Base-by-base conservation (phyloP, 2,329 filamentous ascomycete genomes). In the Thielaviopsis ethacetica region DNA sequence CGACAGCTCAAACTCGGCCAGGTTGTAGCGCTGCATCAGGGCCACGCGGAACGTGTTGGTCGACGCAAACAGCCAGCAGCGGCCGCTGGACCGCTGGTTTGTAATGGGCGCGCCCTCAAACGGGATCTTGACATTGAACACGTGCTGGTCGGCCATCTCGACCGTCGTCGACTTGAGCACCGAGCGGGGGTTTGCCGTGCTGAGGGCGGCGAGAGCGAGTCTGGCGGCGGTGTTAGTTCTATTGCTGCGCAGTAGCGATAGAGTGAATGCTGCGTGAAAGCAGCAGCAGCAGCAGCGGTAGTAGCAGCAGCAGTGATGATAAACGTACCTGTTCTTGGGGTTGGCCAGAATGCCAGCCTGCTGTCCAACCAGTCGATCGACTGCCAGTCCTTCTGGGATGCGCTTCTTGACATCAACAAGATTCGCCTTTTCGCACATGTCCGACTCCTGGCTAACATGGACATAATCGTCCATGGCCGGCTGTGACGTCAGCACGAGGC, bases 21-120 rank as follows among this genome's bases (percentile, higher is more conserved):
- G 79, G 63, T 83, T 81, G 70, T 94, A 86, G 66, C 84, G 84
- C 71, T 87, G 85, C 85, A 93, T 91, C 53, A 95, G 76, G 0
- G 88, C 85, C n/a, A 95, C 79, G 27, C 90, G 85, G 72, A 95
- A 93, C 59, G 94, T 84, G 65, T 95, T 95, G n/a, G 88, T 93
- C 4, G 86, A 82, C 0, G 90, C 90, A 65, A 95, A 95, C 63
- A 95, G 80, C 90, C 90, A 95, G 75, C 90, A 95, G 63, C 90
- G 79, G 7, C 89, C 90, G 1, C 85, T 90, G 7, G 80, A 80
- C 38, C 84, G 78, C 72, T 95, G 89, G 69, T 94, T 91, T 0
- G 90, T 94, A 62, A 95, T 84, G 0, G 90, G 90, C 0, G 76
- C 78, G 54, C 89, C 90, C 69, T 95, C 89, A 58, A 87, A 77